Evolutionary conservation across 305 asterid species (phyloP).

Genomic region (Solanum hybrid): DNA sequence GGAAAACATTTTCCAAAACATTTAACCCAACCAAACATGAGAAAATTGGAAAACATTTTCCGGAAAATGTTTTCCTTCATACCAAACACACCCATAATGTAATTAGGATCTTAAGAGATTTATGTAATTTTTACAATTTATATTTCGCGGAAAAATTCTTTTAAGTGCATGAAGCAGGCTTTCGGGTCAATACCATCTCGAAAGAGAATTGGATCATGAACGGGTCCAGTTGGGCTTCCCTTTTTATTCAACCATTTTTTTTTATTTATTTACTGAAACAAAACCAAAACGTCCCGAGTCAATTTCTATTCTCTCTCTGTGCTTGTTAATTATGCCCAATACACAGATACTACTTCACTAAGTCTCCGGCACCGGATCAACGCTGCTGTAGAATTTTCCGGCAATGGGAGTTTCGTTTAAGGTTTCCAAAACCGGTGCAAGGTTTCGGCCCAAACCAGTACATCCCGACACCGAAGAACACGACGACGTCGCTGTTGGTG

Average conservation of each 20-base stretch:
- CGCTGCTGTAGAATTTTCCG: not conserved
- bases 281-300: not conserved
- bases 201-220: not conserved
- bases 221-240: not conserved
- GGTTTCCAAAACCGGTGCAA: slow-evolving; percentile 65
- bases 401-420: slow-evolving; percentile 83
- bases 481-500: slow-evolving; percentile 15
- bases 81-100: too few species aligned
- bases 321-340: not conserved
- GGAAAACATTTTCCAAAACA: too few species aligned
- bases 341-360: not conserved
- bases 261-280: not conserved
- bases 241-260: not conserved
- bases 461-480: slow-evolving; percentile 17
- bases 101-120: not conserved
- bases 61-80: too few species aligned
- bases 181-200: not conserved
- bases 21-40: too few species aligned
- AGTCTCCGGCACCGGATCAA: not conserved
- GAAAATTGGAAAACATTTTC: too few species aligned
- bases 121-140: not conserved
- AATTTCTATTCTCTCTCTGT: not conserved
- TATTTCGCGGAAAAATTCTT: not conserved
- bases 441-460: slow-evolving; percentile 43
- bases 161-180: not conserved